Conservation (phyloP, 306 rosid species). For the Gleditsia sinensis region DNA sequence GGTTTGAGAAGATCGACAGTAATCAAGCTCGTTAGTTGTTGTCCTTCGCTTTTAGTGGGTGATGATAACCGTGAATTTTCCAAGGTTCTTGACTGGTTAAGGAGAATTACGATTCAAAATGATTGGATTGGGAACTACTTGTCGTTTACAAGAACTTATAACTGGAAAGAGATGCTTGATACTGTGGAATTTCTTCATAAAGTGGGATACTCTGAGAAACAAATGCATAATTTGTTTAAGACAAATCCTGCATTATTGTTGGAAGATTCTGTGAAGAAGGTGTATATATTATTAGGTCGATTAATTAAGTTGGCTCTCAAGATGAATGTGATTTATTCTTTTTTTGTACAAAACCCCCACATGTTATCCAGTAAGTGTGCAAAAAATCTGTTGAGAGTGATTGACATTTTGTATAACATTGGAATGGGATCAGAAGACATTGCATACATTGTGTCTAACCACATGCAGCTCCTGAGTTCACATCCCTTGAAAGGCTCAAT, state of each 20-base stretch:
- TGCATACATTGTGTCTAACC: conserved; percentile 43
- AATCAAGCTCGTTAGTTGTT: conserved; percentile 62
- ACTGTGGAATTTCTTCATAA: conserved; percentile 54
- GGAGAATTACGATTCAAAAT: conserved; percentile 49
- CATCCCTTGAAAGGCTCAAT: conserved; percentile 55
- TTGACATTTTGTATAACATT: conserved; percentile 56
- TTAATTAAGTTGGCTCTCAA: conserved; percentile 57
- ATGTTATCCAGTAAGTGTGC: conserved; percentile 47
- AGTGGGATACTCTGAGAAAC: conserved; percentile 55
- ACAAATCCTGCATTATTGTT: conserved; percentile 56
- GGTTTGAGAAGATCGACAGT: conserved; percentile 62
- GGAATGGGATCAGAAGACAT: conserved; percentile 64
- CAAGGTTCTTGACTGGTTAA: conserved; percentile 55
- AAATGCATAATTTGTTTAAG: conserved; percentile 54
- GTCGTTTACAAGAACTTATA: conserved; percentile 45
- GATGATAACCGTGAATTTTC: conserved; percentile 45
- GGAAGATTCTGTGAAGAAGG: conserved; percentile 66
- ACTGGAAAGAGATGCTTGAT: conserved; percentile 69
- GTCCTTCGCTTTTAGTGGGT: conserved; percentile 70
- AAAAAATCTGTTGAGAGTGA: conserved; percentile 48
- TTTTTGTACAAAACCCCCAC: conserved; percentile 53
- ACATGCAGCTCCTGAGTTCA: conserved; percentile 49
- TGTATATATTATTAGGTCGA: conserved; percentile 49
- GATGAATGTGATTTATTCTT: conserved; percentile 45
- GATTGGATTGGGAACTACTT: conserved; percentile 66